Conservation (phyloP, 129 eudicot species). For the Escallonia rubra region DNA sequence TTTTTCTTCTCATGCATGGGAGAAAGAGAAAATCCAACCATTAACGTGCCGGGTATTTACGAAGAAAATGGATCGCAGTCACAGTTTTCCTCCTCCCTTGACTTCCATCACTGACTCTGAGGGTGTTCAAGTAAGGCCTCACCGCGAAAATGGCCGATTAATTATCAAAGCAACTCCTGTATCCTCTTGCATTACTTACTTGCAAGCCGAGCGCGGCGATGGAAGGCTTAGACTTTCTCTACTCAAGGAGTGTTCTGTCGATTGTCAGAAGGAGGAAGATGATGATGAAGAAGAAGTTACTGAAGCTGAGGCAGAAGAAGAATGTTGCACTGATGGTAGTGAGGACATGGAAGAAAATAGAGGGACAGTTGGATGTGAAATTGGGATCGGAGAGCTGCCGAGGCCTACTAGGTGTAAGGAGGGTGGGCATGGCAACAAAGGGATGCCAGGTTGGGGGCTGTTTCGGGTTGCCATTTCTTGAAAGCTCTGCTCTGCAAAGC, state of each 20-base stretch:
- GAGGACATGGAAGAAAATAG: constrained; percentile 25
- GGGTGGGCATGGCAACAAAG: constrained; percentile 34
- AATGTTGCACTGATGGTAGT: not conserved
- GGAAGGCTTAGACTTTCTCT: constrained; percentile 69
- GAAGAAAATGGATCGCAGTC: constrained; percentile 21
- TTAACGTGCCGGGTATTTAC: constrained; percentile 16
- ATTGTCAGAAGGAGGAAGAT: constrained; percentile 11
- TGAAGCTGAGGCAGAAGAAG: constrained; percentile 1
- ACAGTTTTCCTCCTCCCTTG: constrained; percentile 71
- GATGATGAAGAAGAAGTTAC: constrained; percentile 19
- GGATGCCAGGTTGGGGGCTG: constrained; percentile 46
- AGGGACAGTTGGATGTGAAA: constrained; percentile 21
- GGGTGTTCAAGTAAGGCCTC: constrained; percentile 55
- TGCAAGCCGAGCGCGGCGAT: constrained; percentile 57
- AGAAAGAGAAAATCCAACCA: constrained; percentile 23
- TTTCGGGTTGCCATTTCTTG: constrained; percentile 60
- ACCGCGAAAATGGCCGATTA: constrained; percentile 69
- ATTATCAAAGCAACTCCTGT: constrained; percentile 57
- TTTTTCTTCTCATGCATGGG: constrained; percentile 15
- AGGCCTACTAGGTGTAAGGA: constrained; percentile 54
- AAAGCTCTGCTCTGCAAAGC: constrained; percentile 2
- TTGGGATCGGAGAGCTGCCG: constrained; percentile 12
- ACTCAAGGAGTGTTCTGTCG: constrained; percentile 14
- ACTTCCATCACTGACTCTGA: constrained; percentile 59
- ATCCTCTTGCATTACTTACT: constrained; percentile 28